Evolutionary conservation across 352 stramenopile genomes (phyloP), one percentile per base, ranked within the genome.

Genomic region (Phytophthora citrophthora): DNA sequence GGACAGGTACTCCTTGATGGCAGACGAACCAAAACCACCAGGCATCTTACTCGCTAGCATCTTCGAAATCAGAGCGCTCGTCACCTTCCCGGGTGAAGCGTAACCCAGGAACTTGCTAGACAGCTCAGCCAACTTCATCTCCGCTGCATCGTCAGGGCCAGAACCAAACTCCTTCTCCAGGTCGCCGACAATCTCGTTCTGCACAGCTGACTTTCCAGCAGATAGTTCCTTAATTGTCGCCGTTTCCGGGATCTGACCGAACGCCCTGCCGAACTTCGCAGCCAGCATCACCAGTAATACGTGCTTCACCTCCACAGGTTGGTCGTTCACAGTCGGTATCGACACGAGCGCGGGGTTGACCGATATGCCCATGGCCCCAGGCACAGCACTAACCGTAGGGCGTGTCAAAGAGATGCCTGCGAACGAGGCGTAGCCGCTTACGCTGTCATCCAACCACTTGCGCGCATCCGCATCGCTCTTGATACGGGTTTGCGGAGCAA

Each of bases 121-220:
- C 11, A 97, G 61, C 43, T 95, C 84, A 6, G 29, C 38, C 26
- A 97, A 45, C 72, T 91, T 92, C 54, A 86, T 79, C 40, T 97
- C 88, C 23, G 83, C 83, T 6, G 77, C 86, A 40, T 92, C 86
- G 27, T 96, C 89, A 9, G 77, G 74, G 9, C 63, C 75, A 16
- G 77, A 86, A 20, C 86, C 88, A 26, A 97, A 96, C 72, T 97
- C 89, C 64, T 84, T 89, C 70, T 90, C 86, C 38, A 97, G 32
- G 16, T 97, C 89, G 13, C 88, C 88, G 23, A 94, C 78, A 23
- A 97, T 81, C 71, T 97, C 89, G 57, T 96, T 97, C 57, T 96
- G 88, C n/a, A 95, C 69, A 24, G 89, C 86, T 6, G 81, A 94
- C 66, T 95, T 95, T 32, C 87, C 89, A n/a, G 81, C 86, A 36